These are phyloP conservation scores for Malus hybrid DNA, from an alignment of 331 rosid species.

Conservation along the genomic window DNA sequence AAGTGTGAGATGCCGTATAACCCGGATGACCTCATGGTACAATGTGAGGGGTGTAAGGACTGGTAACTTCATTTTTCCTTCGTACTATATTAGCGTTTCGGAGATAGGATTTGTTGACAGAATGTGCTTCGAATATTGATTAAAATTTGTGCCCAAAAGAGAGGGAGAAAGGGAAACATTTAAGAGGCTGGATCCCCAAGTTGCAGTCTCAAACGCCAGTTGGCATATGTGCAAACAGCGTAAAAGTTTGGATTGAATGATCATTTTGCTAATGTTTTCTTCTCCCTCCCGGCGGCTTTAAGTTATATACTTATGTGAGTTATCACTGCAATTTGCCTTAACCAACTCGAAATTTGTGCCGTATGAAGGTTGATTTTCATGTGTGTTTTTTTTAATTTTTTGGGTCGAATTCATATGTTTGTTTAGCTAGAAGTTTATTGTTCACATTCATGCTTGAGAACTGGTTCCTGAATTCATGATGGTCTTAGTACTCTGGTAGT, in stretches of 20 bases:
- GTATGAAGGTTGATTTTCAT: slow-evolving; percentile 2
- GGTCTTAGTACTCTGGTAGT: neutral
- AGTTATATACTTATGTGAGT: neutral
- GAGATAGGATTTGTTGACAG: neutral
- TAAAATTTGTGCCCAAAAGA: neutral
- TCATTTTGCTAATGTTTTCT: neutral
- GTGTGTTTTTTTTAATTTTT: neutral
- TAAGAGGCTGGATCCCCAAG: neutral
- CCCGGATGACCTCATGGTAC: slow-evolving; percentile 93
- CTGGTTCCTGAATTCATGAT: neutral
- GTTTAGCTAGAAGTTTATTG: neutral
- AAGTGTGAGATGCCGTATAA: slow-evolving; percentile 99
- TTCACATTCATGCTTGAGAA: neutral
- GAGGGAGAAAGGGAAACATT: neutral
- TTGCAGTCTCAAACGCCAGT: neutral
- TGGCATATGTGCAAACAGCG: neutral
- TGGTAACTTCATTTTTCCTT: slow-evolving; percentile 34
- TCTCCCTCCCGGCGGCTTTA: neutral
- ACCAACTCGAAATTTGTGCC: neutral
- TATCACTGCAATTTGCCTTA: neutral
- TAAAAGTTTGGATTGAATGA: neutral
- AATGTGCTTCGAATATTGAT: neutral
- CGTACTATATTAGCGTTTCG: neutral
- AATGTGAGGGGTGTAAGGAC: slow-evolving; percentile 86
- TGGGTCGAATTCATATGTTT: too few species aligned